These are phyloP conservation scores for Xanthoceras sorbifolium DNA, from an alignment of 345 rosid species.

Conservation along the genomic window DNA sequence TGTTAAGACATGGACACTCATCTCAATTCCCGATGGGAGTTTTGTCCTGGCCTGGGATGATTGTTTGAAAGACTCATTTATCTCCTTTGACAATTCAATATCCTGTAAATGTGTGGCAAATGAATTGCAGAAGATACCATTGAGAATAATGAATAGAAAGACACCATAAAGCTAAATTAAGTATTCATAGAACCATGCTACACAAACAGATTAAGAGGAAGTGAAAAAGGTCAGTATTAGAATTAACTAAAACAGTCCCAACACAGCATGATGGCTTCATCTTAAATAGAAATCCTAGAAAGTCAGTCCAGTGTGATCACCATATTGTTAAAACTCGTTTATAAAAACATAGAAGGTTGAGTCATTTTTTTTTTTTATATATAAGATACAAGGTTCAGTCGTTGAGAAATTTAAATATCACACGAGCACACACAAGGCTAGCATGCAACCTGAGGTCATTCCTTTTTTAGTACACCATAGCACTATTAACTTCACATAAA, in stretches of 20 bases:
- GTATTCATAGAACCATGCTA: background rate
- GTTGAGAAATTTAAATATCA: background rate
- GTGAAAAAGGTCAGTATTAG: background rate
- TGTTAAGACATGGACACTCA: conserved; percentile 96
- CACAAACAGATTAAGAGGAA: background rate
- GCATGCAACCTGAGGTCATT: background rate
- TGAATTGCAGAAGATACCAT: conserved; percentile 16
- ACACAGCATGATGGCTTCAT: background rate
- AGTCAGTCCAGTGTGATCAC: background rate
- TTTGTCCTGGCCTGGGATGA: conserved; percentile 97
- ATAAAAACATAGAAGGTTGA: background rate
- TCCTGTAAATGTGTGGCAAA: conserved; percentile 54
- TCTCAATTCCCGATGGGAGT: conserved; percentile 94
- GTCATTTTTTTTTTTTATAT: background rate
- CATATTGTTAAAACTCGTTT: background rate
- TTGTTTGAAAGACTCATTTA: conserved; percentile 94
- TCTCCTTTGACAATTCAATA: conserved; percentile 95
- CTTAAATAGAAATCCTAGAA: background rate
- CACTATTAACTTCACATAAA: background rate
- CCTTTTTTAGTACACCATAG: background rate
- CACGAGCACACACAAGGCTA: background rate
- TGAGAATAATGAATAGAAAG: conserved; percentile 1
- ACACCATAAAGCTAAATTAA: background rate
- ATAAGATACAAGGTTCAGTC: no score
- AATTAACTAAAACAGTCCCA: background rate